Evolutionary conservation across 2,329 filamentous ascomycete genomes (phyloP).

Genomic region (Cladosporium austrohemisphaericum): DNA sequence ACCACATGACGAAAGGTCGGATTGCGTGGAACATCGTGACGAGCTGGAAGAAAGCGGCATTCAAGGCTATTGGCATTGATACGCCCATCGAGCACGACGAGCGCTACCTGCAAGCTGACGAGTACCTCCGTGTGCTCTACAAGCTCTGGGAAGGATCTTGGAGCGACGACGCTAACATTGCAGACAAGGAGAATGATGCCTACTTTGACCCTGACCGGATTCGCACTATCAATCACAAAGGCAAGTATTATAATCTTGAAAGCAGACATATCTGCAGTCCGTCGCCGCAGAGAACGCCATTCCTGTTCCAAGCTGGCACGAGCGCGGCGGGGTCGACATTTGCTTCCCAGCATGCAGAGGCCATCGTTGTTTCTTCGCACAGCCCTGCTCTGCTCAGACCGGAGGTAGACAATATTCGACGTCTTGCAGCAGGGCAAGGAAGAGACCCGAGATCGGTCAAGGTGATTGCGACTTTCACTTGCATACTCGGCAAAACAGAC

Average conservation of each 20-base stretch:
- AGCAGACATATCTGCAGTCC: conserved; percentile 44
- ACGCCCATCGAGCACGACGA: conserved; percentile 59
- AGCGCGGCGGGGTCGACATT: conserved; percentile 56
- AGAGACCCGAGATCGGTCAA: conserved; percentile 57
- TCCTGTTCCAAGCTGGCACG: conserved; percentile 54
- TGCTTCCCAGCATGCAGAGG: conserved; percentile 57
- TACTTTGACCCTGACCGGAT: conserved; percentile 59
- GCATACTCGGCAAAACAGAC: conserved; percentile 35
- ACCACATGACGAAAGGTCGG: conserved; percentile 59
- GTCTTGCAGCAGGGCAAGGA: conserved; percentile 47
- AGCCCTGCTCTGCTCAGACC: conserved; percentile 48
- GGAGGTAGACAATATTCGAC: conserved; percentile 52
- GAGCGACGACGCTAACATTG: conserved; percentile 54
- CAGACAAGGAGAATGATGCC: conserved; percentile 51
- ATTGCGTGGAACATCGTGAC: conserved; percentile 68
- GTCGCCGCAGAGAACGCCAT: conserved; percentile 39
- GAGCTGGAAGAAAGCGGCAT: conserved; percentile 59
- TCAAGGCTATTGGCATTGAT: conserved; percentile 59
- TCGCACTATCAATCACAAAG: conserved; percentile 57
- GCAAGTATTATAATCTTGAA: conserved; percentile 51
- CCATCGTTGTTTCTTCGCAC: conserved; percentile 57
- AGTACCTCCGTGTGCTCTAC: conserved; percentile 60
- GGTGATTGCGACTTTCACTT: conserved; percentile 42
- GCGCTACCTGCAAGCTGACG: conserved; percentile 58
- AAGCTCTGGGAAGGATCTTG: conserved; percentile 58